phyloP scores from a whole-genome alignment of 2,329 filamentous ascomycete genomes.

The Lachnellula hyalina region DNA sequence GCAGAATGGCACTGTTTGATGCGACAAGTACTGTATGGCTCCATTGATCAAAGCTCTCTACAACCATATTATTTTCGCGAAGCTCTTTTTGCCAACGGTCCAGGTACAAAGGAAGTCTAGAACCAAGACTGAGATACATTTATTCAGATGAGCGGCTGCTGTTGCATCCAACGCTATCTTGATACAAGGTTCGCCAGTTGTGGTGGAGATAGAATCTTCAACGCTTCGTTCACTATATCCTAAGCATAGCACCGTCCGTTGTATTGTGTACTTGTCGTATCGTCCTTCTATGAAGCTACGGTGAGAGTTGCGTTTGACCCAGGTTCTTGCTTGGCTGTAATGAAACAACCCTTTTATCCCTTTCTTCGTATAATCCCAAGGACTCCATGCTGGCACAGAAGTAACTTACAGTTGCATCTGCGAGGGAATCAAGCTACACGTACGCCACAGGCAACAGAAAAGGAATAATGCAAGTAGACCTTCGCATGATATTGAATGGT shows the following conservation, averaged over 20 bases:
- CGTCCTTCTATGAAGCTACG: slow-evolving; percentile 51
- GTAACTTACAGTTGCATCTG: slow-evolving; percentile 14
- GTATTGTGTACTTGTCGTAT: slow-evolving; percentile 53
- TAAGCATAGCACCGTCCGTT: slow-evolving; percentile 54
- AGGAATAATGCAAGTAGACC: slow-evolving; percentile 7
- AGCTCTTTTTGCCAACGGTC: slow-evolving; percentile 38
- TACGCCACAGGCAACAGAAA: slow-evolving; percentile 14
- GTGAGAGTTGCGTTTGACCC: slow-evolving; percentile 55
- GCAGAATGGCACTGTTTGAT: too few species aligned
- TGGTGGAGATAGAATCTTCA: slow-evolving; percentile 49
- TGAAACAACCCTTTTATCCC: background rate
- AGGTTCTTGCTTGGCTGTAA: slow-evolving; percentile 34
- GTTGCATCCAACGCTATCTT: slow-evolving; percentile 6
- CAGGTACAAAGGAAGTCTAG: slow-evolving; percentile 42
- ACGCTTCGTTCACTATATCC: slow-evolving; percentile 62
- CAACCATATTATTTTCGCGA: slow-evolving; percentile 10
- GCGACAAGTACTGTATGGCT: too few species aligned
- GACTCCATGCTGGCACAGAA: slow-evolving; percentile 41
- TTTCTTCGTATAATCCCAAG: background rate
- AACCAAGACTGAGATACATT: slow-evolving; percentile 50
- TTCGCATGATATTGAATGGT: slow-evolving; percentile 5
- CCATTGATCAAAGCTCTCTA: too few species aligned
- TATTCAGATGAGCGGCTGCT: slow-evolving; percentile 3
- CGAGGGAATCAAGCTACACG: slow-evolving; percentile 17
- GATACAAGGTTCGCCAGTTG: slow-evolving; percentile 50